Evolutionary conservation across 2,329 filamentous ascomycete species (phyloP).

Genomic region (Trichoderma hamatum): DNA sequence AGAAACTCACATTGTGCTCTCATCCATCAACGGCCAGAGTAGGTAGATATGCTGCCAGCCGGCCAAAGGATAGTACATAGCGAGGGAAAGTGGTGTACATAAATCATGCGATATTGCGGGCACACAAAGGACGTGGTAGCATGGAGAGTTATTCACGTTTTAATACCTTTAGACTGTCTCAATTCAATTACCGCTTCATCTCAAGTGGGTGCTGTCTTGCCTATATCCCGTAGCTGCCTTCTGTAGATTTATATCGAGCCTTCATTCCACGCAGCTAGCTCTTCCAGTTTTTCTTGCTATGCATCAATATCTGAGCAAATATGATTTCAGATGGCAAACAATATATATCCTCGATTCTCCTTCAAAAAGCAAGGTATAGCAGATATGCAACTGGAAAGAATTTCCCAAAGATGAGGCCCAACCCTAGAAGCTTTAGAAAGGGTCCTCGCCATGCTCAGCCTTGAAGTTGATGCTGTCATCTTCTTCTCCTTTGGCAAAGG

Average conservation of each 20-base stretch:
- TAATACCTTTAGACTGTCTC: neutral
- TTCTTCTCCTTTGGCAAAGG: conserved; percentile 28
- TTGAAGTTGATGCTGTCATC: neutral
- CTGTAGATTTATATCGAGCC: neutral
- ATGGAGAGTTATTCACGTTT: neutral
- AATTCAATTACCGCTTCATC: neutral
- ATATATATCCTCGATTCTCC: neutral
- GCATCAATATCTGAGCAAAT: neutral
- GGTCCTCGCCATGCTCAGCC: conserved; percentile 21
- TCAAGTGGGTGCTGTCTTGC: neutral
- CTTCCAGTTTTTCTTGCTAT: neutral
- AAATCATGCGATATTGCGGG: neutral
- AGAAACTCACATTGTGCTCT: neutral
- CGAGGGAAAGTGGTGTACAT: neutral
- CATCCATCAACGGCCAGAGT: neutral
- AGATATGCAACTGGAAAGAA: neutral
- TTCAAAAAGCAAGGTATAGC: neutral
- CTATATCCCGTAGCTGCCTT: too few species aligned
- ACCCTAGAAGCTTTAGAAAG: conserved; percentile 19
- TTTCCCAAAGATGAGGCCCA: neutral
- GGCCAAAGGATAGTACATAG: too few species aligned
- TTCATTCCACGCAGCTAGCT: neutral
- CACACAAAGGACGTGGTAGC: neutral
- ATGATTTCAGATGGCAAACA: neutral
- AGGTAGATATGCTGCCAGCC: neutral